A percentile compares a stretch with the other conserved stretches of the same genome.
phyloP scores from a whole-genome alignment of 140 eudicot species.

The Erigeron philadelphicus region DNA sequence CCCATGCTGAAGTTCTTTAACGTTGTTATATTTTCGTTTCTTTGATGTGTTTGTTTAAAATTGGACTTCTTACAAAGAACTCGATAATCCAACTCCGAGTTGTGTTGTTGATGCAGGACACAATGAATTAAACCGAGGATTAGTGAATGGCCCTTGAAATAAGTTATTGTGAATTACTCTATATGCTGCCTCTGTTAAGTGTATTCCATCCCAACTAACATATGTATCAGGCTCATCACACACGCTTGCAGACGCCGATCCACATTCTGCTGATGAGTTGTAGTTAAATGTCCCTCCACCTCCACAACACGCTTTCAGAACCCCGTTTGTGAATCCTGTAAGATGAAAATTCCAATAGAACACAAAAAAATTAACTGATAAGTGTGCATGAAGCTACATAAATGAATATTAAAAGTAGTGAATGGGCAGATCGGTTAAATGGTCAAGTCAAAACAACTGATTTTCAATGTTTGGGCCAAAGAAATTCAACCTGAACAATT shows the following conservation, averaged over 20 bases:
- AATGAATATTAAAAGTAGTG: no score
- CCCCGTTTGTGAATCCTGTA: conserved; percentile 40
- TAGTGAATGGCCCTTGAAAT: conserved; percentile 34
- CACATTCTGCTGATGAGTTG: conserved; percentile 28
- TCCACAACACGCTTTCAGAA: conserved; percentile 52
- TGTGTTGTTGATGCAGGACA: conserved; percentile 9
- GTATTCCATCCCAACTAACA: conserved; percentile 65
- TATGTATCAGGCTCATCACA: conserved; percentile 43
- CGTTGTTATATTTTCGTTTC: no score
- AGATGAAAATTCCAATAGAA: neutral
- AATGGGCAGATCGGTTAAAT: no score
- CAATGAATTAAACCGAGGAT: conserved; percentile 30
- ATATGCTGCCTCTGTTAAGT: conserved; percentile 50
- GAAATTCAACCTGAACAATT: no score
- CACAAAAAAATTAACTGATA: neutral
- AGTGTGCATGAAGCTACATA: neutral
- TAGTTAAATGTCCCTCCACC: neutral
- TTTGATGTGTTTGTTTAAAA: neutral
- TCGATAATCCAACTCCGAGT: neutral
- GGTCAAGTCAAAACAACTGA: no score
- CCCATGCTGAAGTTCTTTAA: no score
- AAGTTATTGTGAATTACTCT: conserved; percentile 31
- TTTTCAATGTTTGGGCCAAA: no score
- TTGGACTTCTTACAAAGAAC: conserved; percentile 1
- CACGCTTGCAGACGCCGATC: conserved; percentile 24